These are phyloP conservation scores for Colletotrichum lini DNA, from an alignment of 2,329 filamentous ascomycete species.

Conservation along the genomic window DNA sequence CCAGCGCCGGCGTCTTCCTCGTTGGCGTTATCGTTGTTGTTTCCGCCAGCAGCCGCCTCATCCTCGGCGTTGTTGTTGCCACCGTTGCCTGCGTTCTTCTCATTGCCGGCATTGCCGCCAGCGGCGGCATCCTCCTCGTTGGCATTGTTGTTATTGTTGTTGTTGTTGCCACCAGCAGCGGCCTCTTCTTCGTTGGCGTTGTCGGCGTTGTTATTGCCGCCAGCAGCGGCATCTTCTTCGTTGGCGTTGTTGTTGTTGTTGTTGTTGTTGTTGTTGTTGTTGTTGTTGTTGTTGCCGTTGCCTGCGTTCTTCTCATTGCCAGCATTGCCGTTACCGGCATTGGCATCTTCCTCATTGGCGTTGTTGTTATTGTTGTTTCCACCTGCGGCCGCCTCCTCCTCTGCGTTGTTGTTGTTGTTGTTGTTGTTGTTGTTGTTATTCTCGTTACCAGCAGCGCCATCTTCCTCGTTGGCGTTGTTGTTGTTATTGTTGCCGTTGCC, in stretches of 20 bases:
- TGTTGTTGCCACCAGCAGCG: background rate
- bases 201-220: background rate
- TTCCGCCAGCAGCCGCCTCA: background rate
- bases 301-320: background rate
- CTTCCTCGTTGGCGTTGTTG: background rate
- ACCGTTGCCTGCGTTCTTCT: background rate
- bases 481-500: background rate
- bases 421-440: background rate
- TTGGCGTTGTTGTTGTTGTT: too few species aligned
- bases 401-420: background rate
- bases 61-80: background rate
- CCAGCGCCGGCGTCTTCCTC: background rate
- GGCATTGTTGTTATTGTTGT: background rate
- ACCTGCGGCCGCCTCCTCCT: background rate
- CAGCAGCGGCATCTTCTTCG: slow-evolving; percentile 3
- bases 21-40: slow-evolving; percentile 11
- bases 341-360: background rate
- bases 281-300: slow-evolving; percentile 1
- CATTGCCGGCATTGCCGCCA: background rate
- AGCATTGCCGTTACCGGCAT: background rate
- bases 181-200: slow-evolving; percentile 3
- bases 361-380: background rate
- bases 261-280: too few species aligned
- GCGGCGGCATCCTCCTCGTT: background rate
- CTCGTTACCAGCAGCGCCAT: slow-evolving; percentile 5